Evolutionary conservation across 352 stramenopile species (phyloP).

Genomic region (Lagenidium giganteum): DNA sequence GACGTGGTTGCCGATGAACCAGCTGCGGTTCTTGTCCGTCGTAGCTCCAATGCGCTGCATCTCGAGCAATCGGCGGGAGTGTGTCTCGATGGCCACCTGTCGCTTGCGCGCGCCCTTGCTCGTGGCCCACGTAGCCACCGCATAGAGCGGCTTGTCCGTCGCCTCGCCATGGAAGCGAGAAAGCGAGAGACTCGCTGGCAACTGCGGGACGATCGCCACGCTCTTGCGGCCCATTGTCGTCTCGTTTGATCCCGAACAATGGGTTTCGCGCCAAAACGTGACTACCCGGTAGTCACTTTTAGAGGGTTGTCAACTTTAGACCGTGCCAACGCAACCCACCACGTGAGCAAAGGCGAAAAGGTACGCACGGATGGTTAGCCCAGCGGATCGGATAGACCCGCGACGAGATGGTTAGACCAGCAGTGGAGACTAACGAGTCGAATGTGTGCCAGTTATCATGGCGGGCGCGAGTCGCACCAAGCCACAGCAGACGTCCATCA

Average conservation of each 20-base stretch:
- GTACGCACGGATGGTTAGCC: too few species aligned
- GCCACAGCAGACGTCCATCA: conserved; percentile 64
- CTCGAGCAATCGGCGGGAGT: conserved; percentile 37
- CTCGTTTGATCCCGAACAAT: neutral
- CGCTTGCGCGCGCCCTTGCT: conserved; percentile 22
- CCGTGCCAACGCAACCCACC: conserved; percentile 8
- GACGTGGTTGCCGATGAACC: conserved; percentile 74
- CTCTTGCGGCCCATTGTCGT: conserved; percentile 37
- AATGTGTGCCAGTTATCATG: too few species aligned
- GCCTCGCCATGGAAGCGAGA: conserved; percentile 69
- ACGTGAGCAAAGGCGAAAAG: too few species aligned
- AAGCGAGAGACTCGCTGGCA: conserved; percentile 30
- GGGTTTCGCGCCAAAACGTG: conserved; percentile 13
- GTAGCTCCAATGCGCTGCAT: conserved; percentile 48
- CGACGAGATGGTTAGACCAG: too few species aligned
- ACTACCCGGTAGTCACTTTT: conserved; percentile 8
- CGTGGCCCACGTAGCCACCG: conserved; percentile 43
- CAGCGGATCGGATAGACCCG: too few species aligned
- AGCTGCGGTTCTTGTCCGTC: conserved; percentile 47
- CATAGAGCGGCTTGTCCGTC: conserved; percentile 38
- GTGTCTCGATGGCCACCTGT: conserved; percentile 47
- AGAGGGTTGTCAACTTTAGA: neutral
- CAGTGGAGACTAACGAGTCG: too few species aligned
- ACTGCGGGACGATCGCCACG: conserved; percentile 42
- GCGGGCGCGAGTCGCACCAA: conserved; percentile 9